These are phyloP conservation scores for Claviceps maximensis DNA, from an alignment of 2,329 filamentous ascomycete genomes.

Conservation along the genomic window DNA sequence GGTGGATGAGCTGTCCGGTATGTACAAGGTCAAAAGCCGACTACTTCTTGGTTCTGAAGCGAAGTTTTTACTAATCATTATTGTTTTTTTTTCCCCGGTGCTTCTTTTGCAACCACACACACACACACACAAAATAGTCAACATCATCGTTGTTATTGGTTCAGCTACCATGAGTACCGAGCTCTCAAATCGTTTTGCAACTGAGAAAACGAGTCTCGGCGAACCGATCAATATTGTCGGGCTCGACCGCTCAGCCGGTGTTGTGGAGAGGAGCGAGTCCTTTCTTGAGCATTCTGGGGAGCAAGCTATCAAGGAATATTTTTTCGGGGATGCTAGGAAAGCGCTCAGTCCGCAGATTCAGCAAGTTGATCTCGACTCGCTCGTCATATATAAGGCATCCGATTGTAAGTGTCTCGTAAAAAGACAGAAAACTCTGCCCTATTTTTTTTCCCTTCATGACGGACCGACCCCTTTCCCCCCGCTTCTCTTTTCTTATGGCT, in stretches of 20 bases:
- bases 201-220: slow-evolving; percentile 39
- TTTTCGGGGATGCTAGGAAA: slow-evolving; percentile 70
- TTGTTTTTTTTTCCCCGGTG: not conserved
- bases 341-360: slow-evolving; percentile 81
- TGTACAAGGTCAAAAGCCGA: not conserved
- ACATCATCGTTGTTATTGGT: slow-evolving; percentile 69
- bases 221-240: slow-evolving; percentile 64
- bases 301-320: slow-evolving; percentile 77
- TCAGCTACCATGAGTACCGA: slow-evolving; percentile 65
- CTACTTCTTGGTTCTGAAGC: too few species aligned
- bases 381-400: slow-evolving; percentile 59
- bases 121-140: too few species aligned
- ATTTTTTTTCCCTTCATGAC: too few species aligned
- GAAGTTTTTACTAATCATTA: not conserved
- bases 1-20: slow-evolving; percentile 40
- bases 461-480: not conserved
- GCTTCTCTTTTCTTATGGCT: not conserved
- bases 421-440: too few species aligned
- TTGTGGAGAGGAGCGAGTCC: slow-evolving; percentile 57
- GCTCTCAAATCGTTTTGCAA: slow-evolving; percentile 55
- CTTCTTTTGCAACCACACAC: not conserved
- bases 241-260: slow-evolving; percentile 75
- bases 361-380: slow-evolving; percentile 60
- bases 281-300: slow-evolving; percentile 66
- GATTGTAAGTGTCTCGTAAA: slow-evolving; percentile 33